phyloP scores from a whole-genome alignment of 1,139 yeast species.

The Zygoascus sp. region DNA sequence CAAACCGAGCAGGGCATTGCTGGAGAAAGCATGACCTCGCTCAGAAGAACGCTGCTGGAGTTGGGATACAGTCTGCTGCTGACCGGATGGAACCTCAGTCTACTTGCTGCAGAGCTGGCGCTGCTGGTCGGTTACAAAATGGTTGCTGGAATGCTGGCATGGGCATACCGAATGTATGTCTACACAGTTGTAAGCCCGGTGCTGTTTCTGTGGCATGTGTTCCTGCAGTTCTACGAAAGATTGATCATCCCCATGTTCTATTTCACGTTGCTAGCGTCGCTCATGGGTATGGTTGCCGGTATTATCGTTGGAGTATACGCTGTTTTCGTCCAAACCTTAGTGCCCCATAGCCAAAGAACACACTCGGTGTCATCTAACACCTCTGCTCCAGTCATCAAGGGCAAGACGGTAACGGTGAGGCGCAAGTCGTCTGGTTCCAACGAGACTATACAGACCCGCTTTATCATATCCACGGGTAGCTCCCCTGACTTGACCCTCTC shows the following conservation, averaged over 20 bases:
- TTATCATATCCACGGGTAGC: background rate
- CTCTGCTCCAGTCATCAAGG: background rate
- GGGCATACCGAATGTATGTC: background rate
- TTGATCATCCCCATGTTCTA: conserved; percentile 24
- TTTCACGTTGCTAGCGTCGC: conserved; percentile 23
- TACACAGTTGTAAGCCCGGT: conserved; percentile 16
- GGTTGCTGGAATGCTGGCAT: background rate
- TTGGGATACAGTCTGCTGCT: conserved; percentile 3
- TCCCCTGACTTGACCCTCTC: background rate
- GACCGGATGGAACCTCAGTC: conserved; percentile 1
- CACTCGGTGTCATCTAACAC: background rate
- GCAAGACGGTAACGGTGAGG: background rate
- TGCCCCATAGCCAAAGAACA: conserved; percentile 14
- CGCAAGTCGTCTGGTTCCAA: background rate
- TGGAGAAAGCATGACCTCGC: background rate
- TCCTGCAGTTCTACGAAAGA: conserved; percentile 20
- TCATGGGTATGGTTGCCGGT: conserved; percentile 25
- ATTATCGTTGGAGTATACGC: conserved; percentile 24
- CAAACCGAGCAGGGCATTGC: background rate
- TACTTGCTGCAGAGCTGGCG: background rate
- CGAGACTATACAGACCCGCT: conserved; percentile 7
- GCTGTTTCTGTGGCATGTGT: conserved; percentile 19
- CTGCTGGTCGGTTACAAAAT: conserved; percentile 1
- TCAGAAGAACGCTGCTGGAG: background rate
- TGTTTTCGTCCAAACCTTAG: conserved; percentile 21